phyloP scores from a whole-genome alignment of 148 eudicot species.

The Rhododendron williamsianum region DNA sequence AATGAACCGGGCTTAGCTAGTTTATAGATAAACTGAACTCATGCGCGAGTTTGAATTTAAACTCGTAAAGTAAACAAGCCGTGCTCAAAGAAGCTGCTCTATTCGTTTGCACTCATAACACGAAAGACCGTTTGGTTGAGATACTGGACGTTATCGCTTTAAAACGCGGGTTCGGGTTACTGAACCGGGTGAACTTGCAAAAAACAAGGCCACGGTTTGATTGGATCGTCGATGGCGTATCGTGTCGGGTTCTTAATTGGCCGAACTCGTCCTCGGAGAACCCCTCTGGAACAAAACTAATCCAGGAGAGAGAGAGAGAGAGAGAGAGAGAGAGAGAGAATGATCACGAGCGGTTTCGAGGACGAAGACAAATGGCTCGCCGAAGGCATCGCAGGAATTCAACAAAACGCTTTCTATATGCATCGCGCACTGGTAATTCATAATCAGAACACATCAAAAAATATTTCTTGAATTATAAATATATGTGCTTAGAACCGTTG shows the following conservation, averaged over 20 bases:
- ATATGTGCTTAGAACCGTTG: not conserved
- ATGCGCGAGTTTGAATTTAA: no score
- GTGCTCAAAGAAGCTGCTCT: not conserved
- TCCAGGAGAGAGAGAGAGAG: conserved; percentile 13
- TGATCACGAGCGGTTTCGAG: conserved; percentile 56
- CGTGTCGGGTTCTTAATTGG: not conserved
- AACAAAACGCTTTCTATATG: conserved; percentile 93
- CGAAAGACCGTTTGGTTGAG: not conserved
- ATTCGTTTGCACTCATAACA: not conserved
- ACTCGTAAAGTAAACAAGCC: no score
- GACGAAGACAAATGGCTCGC: conserved; percentile 99
- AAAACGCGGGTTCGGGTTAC: not conserved
- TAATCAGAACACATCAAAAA: not conserved
- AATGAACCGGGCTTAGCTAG: no score
- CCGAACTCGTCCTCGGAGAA: not conserved
- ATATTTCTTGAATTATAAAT: not conserved
- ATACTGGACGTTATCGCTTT: not conserved
- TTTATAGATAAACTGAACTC: no score
- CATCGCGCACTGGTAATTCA: conserved; percentile 74
- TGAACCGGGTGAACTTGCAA: not conserved
- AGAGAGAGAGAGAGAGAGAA: conserved; percentile 14
- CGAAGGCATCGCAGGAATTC: conserved; percentile 89
- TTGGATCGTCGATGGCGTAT: not conserved
- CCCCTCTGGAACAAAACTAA: not conserved
- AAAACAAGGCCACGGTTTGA: not conserved